Evolutionary conservation across 345 rosid genomes (phyloP), one percentile per base, ranked within the genome.

Genomic region (Balakata baccata): DNA sequence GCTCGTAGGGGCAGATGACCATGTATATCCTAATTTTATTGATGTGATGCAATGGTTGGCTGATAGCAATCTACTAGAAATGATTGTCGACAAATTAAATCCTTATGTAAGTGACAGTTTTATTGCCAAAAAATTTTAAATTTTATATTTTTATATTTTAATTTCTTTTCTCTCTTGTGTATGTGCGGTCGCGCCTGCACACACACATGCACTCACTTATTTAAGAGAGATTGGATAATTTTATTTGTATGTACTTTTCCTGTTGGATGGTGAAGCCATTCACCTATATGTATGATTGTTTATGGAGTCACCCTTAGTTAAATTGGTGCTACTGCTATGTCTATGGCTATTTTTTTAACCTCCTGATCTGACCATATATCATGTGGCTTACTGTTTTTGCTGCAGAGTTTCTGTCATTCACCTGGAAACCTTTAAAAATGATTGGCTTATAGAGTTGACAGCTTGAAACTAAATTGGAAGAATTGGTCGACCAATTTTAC

Each of bases 11-110:
- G 98, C 91, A 25, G 99, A 96, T 75, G 98, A 93, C 80, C 97
- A 93, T 64, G 89, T 93, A 25, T 96, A 91, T 88, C 98, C 96
- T 62, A 96, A 93, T 82, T 90, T 88, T 86, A 82, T 86, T 84
- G 98, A 93, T 81, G 96, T 96, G 82, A 96, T 96, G 97, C 98
- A 96, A 79, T 96, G 99, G 98, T 75, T 96, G 83, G 95, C 97
- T 72, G 95, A 89, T 72, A 88, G 89, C 87, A 85, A 89, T 83
- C 79, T 91, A 85, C 85, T 96, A 47, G 98, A 93, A 82, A 93
- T 96, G 96, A 91, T 96, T 62, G 97, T 91, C 67, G 97, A 96
- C 83, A 93, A 96, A 85, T 83, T 96, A 79, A 87, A 78, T 81
- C 95, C 97, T 75, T 84, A 86, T 73, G 99, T 96, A 85, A 85